Base-by-base conservation (phyloP, 2,329 filamentous ascomycete genomes). In the Mycosphaerella arachidis region DNA sequence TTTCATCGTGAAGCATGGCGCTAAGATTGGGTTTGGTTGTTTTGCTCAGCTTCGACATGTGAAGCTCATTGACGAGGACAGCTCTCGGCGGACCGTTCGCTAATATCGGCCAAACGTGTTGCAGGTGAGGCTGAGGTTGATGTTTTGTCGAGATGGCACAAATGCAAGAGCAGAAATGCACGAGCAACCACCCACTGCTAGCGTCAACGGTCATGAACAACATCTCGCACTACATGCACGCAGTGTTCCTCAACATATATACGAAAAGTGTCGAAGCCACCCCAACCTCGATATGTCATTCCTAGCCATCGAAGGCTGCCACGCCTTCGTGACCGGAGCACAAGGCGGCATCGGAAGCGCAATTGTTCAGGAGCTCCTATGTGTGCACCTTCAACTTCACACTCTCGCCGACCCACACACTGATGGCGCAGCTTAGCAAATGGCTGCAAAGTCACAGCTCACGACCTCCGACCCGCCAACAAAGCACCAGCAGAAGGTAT, bases 321-420 rank as follows among this genome's bases (percentile, higher is more conserved):
- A 84, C 71, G 81, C 81, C 33, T 82, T 84, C 60, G 74, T 84
- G 29, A 82, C 81, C 0, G 81, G 81, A 16, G 81, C 81, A 16
- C 77, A 78, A 16, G 80, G 81, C 13, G 79, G 78, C 3, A 82
- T 84, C 68, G 82, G 82, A 1, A 73, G 72, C 40, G 75, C 77
- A 10, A 79, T 79, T 12, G 79, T 83, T 4, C 72, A 75, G 53
- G 81, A 84, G 65, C 82, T 85, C 55, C 68, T 83, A 57, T 76
- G 81, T 83, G 74, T 48, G 75, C 13, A 43, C 27, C 57, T 33
- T 33, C 27, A 9, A 27, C 31, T 31, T 43, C 18, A 56, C 24
- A 20, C 37, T 13, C 46, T 37, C 64, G 37, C 62, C 48, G 13
- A 16, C 29, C 18, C 29, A 18, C 13, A n/a, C 4, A 27, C 57